phyloP scores from a whole-genome alignment of 2,329 filamentous ascomycete species.

The Escovopsis sp. region DNA sequence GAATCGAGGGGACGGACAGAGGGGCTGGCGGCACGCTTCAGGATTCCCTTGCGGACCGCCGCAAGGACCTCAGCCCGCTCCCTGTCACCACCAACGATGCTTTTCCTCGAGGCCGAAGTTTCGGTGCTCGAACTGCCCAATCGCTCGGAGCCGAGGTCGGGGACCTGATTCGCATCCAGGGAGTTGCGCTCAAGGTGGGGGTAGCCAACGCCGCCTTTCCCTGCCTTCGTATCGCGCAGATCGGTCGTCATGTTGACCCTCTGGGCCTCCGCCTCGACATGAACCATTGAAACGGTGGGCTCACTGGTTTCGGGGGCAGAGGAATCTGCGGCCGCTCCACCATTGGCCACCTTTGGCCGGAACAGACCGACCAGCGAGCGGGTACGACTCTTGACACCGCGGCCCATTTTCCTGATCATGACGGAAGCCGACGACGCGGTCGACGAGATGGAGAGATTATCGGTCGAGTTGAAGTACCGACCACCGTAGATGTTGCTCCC shows the following conservation, averaged over 20 bases:
- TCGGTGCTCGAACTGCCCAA: slow-evolving; percentile 43
- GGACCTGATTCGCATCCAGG: slow-evolving; percentile 46
- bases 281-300: slow-evolving; percentile 88
- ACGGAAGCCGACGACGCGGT: slow-evolving; percentile 81
- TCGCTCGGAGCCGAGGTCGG: slow-evolving; percentile 32
- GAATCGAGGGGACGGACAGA: slow-evolving; percentile 47
- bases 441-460: slow-evolving; percentile 85
- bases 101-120: slow-evolving; percentile 56
- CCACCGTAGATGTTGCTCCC: slow-evolving; percentile 89
- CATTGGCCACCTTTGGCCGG: slow-evolving; percentile 81
- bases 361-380: slow-evolving; percentile 88
- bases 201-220: slow-evolving; percentile 62
- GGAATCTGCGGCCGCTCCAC: slow-evolving; percentile 56
- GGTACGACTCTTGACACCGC: slow-evolving; percentile 90
- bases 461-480: slow-evolving; percentile 79
- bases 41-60: slow-evolving; percentile 84
- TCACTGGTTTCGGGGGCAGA: slow-evolving; percentile 52
- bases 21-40: slow-evolving; percentile 74
- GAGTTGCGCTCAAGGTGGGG: slow-evolving; percentile 75
- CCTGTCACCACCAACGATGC: slow-evolving; percentile 77
- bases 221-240: slow-evolving; percentile 50
- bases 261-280: slow-evolving; percentile 83
- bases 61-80: slow-evolving; percentile 86
- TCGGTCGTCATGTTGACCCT: slow-evolving; percentile 63
- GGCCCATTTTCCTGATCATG: slow-evolving; percentile 97